These are phyloP conservation scores for Trametes hirsuta DNA, from an alignment of 1,284 basidiomycete genomes.

Conservation along the genomic window DNA sequence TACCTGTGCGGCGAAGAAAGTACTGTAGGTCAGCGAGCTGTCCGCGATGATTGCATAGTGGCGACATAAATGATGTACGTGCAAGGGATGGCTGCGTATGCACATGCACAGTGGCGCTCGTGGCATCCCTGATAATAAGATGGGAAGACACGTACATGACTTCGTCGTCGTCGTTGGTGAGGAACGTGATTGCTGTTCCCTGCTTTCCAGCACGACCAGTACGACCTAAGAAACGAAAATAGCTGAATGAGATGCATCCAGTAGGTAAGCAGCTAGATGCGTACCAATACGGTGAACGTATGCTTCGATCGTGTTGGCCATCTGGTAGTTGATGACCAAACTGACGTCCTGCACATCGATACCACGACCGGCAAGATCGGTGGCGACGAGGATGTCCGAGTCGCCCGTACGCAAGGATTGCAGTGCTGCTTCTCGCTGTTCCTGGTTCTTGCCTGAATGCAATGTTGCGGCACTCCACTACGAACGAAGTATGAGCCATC, in stretches of 20 bases:
- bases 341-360: constrained; percentile 98
- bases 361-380: constrained; percentile 96
- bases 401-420: constrained; percentile 86
- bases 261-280: constrained; percentile 22
- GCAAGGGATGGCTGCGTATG: not conserved
- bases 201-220: constrained; percentile 97
- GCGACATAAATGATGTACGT: not conserved
- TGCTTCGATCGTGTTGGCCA: constrained; percentile 94
- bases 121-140: not conserved
- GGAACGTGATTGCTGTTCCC: constrained; percentile 92
- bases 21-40: constrained; percentile 17
- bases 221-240: constrained; percentile 60
- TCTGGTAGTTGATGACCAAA: constrained; percentile 96
- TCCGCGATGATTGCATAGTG: no score
- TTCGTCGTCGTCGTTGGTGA: constrained; percentile 95
- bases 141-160: constrained; percentile 76
- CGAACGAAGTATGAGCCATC: constrained; percentile 13
- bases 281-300: constrained; percentile 96
- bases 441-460: constrained; percentile 97
- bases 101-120: not conserved
- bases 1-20: constrained; percentile 56
- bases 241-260: constrained; percentile 1
- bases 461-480: constrained; percentile 89
- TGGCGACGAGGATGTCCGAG: constrained; percentile 89
- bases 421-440: constrained; percentile 92